Evolutionary conservation across 2,329 filamentous ascomycete species (phyloP), one percentile per base, ranked within the genome.

Genomic region (Zymoseptoria pseudotritici): DNA sequence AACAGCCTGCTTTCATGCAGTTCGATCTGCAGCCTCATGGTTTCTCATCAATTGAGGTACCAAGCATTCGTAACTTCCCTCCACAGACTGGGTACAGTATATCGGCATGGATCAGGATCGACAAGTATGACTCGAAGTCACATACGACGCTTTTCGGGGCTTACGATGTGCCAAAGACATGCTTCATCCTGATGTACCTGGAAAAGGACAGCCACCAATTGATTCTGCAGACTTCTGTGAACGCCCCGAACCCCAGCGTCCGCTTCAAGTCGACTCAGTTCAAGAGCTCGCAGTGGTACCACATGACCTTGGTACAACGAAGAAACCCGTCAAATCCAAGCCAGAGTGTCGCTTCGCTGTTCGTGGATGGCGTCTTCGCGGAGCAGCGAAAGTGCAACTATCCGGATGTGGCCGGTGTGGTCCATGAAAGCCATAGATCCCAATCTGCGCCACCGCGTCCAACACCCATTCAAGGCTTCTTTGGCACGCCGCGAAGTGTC

Each of bases 141-240:
- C 94, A 99, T 73, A 99, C 94, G 0, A 99, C 94, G 0, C 83
- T 99, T 13, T 99, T 99, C 73, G 94, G 94, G 24, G 90, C 94
- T 8, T 97, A 95, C 74, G 94, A 99, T 75, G 82, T 87, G 3
- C 91, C 86, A 4, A 93, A 97, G 73, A 91, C 90, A 4, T 99
- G 94, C 74, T 99, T 99, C 70, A 78, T 99, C 42, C 84, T 99
- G 67, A 87, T 91, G 61, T 99, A 99, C 71, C 81, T 99, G 49
- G 95, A 99, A 73, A 91, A 88, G 71, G 92, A 97, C 72, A 96
- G 91, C 1, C 89, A 84, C 62, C 94, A 96, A 75, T 89, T 99
- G 66, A 99, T 99, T 66, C 79, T 99, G 5, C 94, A 99, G 76
- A 97, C 95, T 7, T 97, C 94, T 19, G 89, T 97, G 62, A 90